A percentile compares a stretch with the other conserved stretches of the same genome.
phyloP scores from a whole-genome alignment of 306 rosid genomes.

The Biancaea sappan region DNA sequence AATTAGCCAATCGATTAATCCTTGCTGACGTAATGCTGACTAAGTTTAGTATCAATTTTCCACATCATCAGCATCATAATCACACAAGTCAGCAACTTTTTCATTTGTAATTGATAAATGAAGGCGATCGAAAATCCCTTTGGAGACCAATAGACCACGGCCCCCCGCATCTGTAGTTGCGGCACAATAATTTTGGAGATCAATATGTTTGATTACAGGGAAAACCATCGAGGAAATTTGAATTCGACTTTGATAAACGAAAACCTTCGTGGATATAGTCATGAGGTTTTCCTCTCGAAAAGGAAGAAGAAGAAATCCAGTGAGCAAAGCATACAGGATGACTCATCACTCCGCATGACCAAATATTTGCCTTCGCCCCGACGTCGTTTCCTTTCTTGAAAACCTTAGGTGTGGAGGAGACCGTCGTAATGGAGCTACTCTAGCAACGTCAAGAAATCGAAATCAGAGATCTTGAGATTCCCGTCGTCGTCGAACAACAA shows the following conservation, averaged over 20 bases:
- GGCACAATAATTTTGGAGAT: conserved; percentile 58
- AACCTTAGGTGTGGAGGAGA: conserved; percentile 75
- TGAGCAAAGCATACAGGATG: conserved; percentile 63
- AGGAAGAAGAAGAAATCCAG: conserved; percentile 83
- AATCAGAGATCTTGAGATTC: conserved; percentile 71
- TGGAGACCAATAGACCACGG: conserved; percentile 73
- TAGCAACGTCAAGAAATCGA: conserved; percentile 76
- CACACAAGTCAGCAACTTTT: too few relatives aligned
- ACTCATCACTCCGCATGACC: conserved; percentile 90
- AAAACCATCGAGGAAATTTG: conserved; percentile 72
- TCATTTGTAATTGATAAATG: conserved; percentile 34
- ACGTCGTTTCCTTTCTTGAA: conserved; percentile 72
- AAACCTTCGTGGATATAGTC: conserved; percentile 63
- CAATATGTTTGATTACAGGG: conserved; percentile 56
- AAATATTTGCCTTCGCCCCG: conserved; percentile 63
- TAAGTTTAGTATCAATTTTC: too few relatives aligned
- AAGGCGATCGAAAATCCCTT: conserved; percentile 38
- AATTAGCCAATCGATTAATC: too few relatives aligned
- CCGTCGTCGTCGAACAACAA: conserved; percentile 66
- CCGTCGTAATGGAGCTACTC: conserved; percentile 73
- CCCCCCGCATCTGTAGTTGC: conserved; percentile 55
- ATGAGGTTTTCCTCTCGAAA: conserved; percentile 70
- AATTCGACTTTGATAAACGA: conserved; percentile 69
- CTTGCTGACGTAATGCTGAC: too few relatives aligned
- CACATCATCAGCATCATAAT: too few relatives aligned